Evolutionary conservation across 2,329 filamentous ascomycete species (phyloP).

Genomic region (Epichloe gansuensis): DNA sequence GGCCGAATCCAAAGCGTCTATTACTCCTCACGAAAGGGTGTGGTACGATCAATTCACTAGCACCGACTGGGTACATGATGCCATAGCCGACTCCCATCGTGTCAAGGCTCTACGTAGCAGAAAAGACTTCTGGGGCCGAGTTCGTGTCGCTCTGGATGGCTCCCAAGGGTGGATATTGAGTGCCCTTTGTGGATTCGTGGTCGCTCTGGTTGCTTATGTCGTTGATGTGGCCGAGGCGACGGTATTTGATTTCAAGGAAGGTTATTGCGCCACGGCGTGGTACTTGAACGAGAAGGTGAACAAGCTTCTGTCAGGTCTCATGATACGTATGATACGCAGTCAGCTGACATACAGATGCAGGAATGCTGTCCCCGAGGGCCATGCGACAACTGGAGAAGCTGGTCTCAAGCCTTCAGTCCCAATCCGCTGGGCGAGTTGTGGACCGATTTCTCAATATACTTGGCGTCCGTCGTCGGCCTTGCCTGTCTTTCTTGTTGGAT

Average conservation of each 20-base stretch:
- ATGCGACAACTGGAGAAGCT: slow-evolving; percentile 45
- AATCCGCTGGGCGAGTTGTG: slow-evolving; percentile 38
- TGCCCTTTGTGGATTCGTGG: slow-evolving; percentile 75
- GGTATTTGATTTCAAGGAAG: slow-evolving; percentile 84
- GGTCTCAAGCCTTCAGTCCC: slow-evolving; percentile 37
- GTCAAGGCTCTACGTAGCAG: slow-evolving; percentile 71
- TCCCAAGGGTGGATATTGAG: slow-evolving; percentile 91
- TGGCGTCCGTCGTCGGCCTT: slow-evolving; percentile 58
- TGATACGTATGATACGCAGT: not conserved
- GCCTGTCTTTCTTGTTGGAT: slow-evolving; percentile 63
- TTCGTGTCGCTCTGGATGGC: slow-evolving; percentile 68
- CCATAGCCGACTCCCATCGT: slow-evolving; percentile 85
- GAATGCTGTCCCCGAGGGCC: slow-evolving; percentile 42
- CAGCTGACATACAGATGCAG: slow-evolving; percentile 15
- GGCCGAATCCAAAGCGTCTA: slow-evolving; percentile 51
- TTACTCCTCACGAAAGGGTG: slow-evolving; percentile 71
- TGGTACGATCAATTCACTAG: slow-evolving; percentile 99
- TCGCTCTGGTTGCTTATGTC: slow-evolving; percentile 75
- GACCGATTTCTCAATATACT: slow-evolving; percentile 69
- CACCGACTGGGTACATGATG: slow-evolving; percentile 97
- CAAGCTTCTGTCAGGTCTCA: not conserved
- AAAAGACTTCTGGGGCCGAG: slow-evolving; percentile 73
- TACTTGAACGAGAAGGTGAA: slow-evolving; percentile 56
- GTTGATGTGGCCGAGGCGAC: slow-evolving; percentile 79
- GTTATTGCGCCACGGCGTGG: slow-evolving; percentile 65